phyloP scores from a whole-genome alignment of 805 yeast species.

The Yarrowia deformans region DNA sequence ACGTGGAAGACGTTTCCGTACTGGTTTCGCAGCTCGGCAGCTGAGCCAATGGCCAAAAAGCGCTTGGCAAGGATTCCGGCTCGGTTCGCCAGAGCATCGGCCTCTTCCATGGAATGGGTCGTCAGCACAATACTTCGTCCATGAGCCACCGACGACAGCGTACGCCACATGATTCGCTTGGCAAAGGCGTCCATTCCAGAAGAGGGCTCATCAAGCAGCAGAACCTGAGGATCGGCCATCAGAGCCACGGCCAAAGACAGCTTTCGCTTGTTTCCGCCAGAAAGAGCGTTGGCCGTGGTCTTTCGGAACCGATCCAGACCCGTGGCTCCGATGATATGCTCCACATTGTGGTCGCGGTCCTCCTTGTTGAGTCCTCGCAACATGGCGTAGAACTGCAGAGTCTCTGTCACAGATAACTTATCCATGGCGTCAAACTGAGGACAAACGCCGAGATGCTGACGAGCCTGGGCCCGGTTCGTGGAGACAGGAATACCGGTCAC shows the following conservation, averaged over 20 bases:
- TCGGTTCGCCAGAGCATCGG: conserved; percentile 50
- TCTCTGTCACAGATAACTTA: conserved; percentile 49
- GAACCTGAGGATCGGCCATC: conserved; percentile 51
- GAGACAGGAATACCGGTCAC: conserved; percentile 48
- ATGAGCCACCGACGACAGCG: conserved; percentile 48
- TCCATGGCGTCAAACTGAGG: conserved; percentile 54
- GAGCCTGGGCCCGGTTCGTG: conserved; percentile 47
- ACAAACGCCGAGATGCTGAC: conserved; percentile 51
- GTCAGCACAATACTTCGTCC: conserved; percentile 51
- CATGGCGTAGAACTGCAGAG: conserved; percentile 48
- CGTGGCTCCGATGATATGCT: conserved; percentile 49
- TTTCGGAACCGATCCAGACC: conserved; percentile 49
- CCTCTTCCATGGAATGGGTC: conserved; percentile 53
- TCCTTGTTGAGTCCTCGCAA: conserved; percentile 47
- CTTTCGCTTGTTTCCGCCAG: conserved; percentile 52
- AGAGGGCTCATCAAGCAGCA: conserved; percentile 53
- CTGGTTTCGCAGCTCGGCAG: conserved; percentile 46
- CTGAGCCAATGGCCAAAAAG: conserved; percentile 50
- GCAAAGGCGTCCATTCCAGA: conserved; percentile 53
- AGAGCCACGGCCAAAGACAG: conserved; percentile 51
- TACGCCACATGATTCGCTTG: conserved; percentile 52
- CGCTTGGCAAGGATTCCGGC: conserved; percentile 50
- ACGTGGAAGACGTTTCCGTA: conserved; percentile 49
- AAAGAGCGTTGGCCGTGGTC: conserved; percentile 49
- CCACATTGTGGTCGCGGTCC: conserved; percentile 46